These are phyloP conservation scores for Trichocladium uniseriatum DNA, from an alignment of 495 filamentous ascomycete genomes.

Conservation along the genomic window DNA sequence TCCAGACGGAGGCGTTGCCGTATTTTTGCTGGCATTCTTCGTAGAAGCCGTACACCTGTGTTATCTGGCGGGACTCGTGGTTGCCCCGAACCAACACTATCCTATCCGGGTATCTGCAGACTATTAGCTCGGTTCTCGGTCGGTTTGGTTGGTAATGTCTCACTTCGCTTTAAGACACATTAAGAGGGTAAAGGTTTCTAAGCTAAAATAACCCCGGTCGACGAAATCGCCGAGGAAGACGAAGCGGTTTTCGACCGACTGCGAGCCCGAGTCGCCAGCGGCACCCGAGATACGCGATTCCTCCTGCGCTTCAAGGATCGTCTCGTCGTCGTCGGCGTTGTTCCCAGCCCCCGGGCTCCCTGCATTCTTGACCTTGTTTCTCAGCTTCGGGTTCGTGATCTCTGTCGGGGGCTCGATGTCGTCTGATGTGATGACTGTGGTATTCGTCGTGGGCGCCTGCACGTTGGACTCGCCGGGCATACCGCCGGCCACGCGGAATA, in stretches of 20 bases:
- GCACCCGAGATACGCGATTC: constrained; percentile 25
- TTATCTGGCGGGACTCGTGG: constrained; percentile 96
- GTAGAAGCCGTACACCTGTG: constrained; percentile 98
- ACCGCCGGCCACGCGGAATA: constrained; percentile 91
- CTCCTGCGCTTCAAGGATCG: constrained; percentile 32
- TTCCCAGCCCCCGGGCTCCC: constrained; percentile 26
- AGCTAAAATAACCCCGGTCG: constrained; percentile 92
- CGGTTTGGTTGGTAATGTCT: neutral
- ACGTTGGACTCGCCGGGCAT: constrained; percentile 74
- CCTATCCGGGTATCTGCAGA: constrained; percentile 73
- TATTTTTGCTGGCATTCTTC: constrained; percentile 98
- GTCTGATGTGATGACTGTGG: constrained; percentile 64
- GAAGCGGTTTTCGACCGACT: constrained; percentile 71
- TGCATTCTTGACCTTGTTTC: constrained; percentile 62
- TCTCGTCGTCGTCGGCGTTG: constrained; percentile 40
- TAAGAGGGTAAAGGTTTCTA: constrained; percentile 91
- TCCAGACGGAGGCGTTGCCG: constrained; percentile 97
- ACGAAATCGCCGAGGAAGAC: constrained; percentile 97
- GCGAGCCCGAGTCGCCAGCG: constrained; percentile 37
- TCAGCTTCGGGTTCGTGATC: constrained; percentile 74
- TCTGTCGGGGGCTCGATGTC: constrained; percentile 81
- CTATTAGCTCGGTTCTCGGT: constrained; percentile 14
- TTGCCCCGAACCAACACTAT: constrained; percentile 96
- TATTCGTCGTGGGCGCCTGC: constrained; percentile 52
- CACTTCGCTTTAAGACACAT: constrained; percentile 97